Base-by-base conservation (phyloP, 805 yeast species). In the Cyberlindnera suaveolens region DNA sequence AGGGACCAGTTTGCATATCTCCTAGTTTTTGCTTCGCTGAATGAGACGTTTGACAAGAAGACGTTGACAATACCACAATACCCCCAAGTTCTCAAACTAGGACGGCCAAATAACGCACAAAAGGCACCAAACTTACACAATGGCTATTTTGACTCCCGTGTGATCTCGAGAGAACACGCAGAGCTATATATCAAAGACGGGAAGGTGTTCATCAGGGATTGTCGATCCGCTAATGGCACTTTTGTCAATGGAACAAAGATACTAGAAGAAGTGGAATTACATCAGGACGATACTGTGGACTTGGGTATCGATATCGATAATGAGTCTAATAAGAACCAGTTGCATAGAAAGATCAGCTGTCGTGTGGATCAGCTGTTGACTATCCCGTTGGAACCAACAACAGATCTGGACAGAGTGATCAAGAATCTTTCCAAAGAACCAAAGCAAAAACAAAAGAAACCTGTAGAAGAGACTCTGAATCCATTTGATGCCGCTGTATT, bases 101-200 rank as follows among this genome's bases (percentile, higher is more conserved):
- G 99, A 1, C 75, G 99, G 43, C 98, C 96, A 38, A 82, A 85
- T 15, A 85, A 67, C 44, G 54, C 85, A 3, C 69, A 70, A 32
- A 65, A 75, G 8, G 64, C 68, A 32, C 82, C 83, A 0, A 65
- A 70, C 26, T 65, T 85, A 2, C 82, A 85, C 31, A 95, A 95
- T 60, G 99, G 98, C 1, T 90, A 76, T 61, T 93, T 93, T 58
- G 98, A 93, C 64, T 87, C 96, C 10, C 71, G 98, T 26, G 98
- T 95, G 10, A 73, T 93, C 37, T 82, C 95, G 16, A 71, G 99
- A 51, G 93, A 86, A 57, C 99, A 93, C 65, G 99, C 99, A 0
- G 91, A 86, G 55, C 66, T 93, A 49, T 86, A 77, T 68, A 77
- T 89, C 31, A 93, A 86, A 52, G 70, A 77, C 15, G 89, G 90